phyloP scores from a whole-genome alignment of 2,329 filamentous ascomycete genomes.

The Ceratocystis eucalypticola region DNA sequence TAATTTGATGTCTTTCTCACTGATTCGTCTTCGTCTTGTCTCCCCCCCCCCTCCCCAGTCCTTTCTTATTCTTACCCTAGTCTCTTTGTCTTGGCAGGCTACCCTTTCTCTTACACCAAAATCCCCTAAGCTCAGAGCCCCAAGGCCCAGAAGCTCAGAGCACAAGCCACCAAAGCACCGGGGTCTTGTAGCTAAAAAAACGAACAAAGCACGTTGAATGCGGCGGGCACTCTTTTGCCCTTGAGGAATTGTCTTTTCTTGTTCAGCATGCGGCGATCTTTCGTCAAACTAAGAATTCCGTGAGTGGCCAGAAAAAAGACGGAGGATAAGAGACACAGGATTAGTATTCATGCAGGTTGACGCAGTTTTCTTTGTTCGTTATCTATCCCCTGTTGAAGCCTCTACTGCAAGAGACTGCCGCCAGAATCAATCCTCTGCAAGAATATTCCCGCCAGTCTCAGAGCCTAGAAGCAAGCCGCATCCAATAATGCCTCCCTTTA shows the following conservation, averaged over 20 bases:
- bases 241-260: too few relatives aligned
- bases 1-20: too few relatives aligned
- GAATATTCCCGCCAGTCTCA: neutral
- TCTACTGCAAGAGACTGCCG: too few relatives aligned
- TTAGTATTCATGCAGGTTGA: neutral
- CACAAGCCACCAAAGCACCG: neutral
- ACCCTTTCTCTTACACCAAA: neutral
- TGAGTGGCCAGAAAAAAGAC: too few relatives aligned
- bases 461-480: neutral
- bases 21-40: neutral
- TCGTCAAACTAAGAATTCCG: too few relatives aligned
- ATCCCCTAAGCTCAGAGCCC: neutral
- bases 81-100: neutral
- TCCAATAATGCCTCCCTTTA: neutral
- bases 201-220: neutral
- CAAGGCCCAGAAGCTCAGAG: neutral
- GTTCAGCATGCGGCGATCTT: too few relatives aligned
- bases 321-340: neutral
- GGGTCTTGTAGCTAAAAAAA: neutral
- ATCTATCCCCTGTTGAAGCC: neutral
- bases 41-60: neutral
- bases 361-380: neutral
- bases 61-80: neutral
- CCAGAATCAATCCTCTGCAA: too few relatives aligned
- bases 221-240: too few relatives aligned